These are phyloP conservation scores for Parathielavia appendiculata DNA, from an alignment of 495 filamentous ascomycete genomes.

Conservation along the genomic window DNA sequence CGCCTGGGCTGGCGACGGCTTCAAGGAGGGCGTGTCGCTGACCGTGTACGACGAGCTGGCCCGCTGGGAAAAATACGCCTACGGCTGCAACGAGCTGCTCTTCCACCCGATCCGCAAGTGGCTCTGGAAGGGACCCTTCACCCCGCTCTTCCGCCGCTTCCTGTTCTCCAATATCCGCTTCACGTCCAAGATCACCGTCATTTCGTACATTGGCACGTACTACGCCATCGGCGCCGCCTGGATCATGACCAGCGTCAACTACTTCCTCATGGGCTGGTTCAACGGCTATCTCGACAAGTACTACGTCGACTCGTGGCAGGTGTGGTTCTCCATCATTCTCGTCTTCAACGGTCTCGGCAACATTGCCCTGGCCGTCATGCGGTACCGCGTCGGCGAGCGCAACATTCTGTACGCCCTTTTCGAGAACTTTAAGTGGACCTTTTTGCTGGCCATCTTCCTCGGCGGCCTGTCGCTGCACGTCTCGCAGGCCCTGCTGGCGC, in stretches of 20 bases:
- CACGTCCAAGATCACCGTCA: constrained; percentile 72
- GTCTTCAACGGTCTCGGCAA: constrained; percentile 68
- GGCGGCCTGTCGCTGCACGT: constrained; percentile 67
- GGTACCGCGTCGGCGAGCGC: constrained; percentile 60
- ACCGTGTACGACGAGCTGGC: constrained; percentile 81
- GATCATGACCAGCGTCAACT: constrained; percentile 73
- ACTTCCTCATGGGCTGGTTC: constrained; percentile 73
- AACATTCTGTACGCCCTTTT: constrained; percentile 50
- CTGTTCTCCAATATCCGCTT: constrained; percentile 67
- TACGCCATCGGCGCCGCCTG: constrained; percentile 76
- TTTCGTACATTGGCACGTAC: constrained; percentile 84
- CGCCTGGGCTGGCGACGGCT: constrained; percentile 67
- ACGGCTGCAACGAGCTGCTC: constrained; percentile 79
- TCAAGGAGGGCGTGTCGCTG: constrained; percentile 79
- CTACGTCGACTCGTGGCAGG: constrained; percentile 71
- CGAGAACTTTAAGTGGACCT: constrained; percentile 70
- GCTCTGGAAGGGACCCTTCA: constrained; percentile 64
- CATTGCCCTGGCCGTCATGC: constrained; percentile 59
- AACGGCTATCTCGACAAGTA: constrained; percentile 69
- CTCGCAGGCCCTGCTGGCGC: constrained; percentile 59
- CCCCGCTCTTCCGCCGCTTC: constrained; percentile 66
- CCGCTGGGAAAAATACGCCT: constrained; percentile 83
- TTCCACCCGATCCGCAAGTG: constrained; percentile 68
- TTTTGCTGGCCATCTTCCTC: constrained; percentile 63
- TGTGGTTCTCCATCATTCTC: constrained; percentile 68